Percentiles rank a stretch among this genome's conserved stretches.
phyloP scores from a whole-genome alignment of 192 early-diverging fungal species.

The Dissophora ornata region DNA sequence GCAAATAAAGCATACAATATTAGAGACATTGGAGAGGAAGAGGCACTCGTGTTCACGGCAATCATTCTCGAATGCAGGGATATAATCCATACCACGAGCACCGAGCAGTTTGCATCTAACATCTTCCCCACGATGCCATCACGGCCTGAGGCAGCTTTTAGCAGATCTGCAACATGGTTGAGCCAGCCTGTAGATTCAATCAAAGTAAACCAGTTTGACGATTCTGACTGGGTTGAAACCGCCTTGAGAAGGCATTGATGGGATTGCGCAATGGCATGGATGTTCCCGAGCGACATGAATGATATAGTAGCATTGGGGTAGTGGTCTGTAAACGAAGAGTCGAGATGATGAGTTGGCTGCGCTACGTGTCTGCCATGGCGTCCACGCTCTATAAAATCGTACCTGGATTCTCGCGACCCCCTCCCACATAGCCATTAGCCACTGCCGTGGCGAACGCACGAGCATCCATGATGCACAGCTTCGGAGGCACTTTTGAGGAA shows the following conservation, averaged over 20 bases:
- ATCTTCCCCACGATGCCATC: conserved; percentile 55
- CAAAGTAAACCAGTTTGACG: conserved; percentile 49
- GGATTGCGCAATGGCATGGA: conserved; percentile 45
- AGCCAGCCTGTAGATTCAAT: conserved; percentile 59
- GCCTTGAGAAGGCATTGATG: conserved; percentile 48
- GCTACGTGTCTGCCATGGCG: no score
- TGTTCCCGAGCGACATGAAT: conserved; percentile 51
- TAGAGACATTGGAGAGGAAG: neutral
- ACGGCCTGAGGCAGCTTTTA: conserved; percentile 51
- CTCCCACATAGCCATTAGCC: conserved; percentile 45
- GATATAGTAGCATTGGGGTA: conserved; percentile 54
- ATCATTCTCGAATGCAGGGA: no score
- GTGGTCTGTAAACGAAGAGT: conserved; percentile 27
- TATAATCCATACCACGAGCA: conserved; percentile 59
- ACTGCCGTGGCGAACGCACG: conserved; percentile 48
- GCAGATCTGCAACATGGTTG: conserved; percentile 48
- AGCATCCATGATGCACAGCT: conserved; percentile 58
- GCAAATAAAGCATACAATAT: neutral
- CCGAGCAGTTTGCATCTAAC: conserved; percentile 36
- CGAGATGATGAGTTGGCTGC: neutral
- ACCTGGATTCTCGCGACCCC: conserved; percentile 58
- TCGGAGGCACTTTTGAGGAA: conserved; percentile 13
- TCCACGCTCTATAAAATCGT: no score
- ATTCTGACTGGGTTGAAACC: conserved; percentile 40
- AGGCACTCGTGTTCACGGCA: no score